Conservation (phyloP, 164 flowering plant genomes). For the Vitis cinerea region DNA sequence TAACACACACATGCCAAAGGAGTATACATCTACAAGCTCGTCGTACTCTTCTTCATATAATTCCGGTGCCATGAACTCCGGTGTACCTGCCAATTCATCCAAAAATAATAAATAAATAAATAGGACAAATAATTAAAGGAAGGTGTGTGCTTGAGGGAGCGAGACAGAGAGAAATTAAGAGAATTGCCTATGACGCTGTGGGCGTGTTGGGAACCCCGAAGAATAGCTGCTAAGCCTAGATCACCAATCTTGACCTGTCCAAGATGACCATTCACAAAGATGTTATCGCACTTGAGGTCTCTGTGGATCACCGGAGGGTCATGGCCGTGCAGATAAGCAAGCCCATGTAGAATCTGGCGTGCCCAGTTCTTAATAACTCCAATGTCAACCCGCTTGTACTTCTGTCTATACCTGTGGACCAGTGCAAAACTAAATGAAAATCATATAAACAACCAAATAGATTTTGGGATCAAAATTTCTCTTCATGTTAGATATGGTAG, state of each 20-base stretch:
- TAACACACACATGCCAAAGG: slow-evolving; percentile 91
- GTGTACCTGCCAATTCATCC: slow-evolving; percentile 56
- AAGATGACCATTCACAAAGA: slow-evolving; percentile 90
- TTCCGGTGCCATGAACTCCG: slow-evolving; percentile 98
- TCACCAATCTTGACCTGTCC: slow-evolving; percentile 96
- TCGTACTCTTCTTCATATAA: slow-evolving; percentile 85
- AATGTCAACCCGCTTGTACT: slow-evolving; percentile 55
- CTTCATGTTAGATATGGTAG: not conserved
- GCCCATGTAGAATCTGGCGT: slow-evolving; percentile 78
- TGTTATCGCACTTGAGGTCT: slow-evolving; percentile 95
- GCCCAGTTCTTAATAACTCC: slow-evolving; percentile 87
- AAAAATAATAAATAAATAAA: not conserved
- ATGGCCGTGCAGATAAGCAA: slow-evolving; percentile 71
- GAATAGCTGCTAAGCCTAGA: slow-evolving; percentile 84
- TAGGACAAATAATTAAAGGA: no score
- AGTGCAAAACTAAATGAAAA: not conserved
- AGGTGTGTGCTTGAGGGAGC: no score
- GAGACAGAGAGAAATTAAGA: not conserved
- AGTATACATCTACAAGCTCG: slow-evolving; percentile 85
- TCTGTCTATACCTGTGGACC: slow-evolving; percentile 60
- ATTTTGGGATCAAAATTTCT: not conserved
- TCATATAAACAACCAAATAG: not conserved
- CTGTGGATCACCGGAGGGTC: slow-evolving; percentile 93
- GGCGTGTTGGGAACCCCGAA: slow-evolving; percentile 63
- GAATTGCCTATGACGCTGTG: slow-evolving; percentile 80